Conservation (phyloP, 2,329 filamentous ascomycete genomes). For the Ophiostoma australiae region DNA sequence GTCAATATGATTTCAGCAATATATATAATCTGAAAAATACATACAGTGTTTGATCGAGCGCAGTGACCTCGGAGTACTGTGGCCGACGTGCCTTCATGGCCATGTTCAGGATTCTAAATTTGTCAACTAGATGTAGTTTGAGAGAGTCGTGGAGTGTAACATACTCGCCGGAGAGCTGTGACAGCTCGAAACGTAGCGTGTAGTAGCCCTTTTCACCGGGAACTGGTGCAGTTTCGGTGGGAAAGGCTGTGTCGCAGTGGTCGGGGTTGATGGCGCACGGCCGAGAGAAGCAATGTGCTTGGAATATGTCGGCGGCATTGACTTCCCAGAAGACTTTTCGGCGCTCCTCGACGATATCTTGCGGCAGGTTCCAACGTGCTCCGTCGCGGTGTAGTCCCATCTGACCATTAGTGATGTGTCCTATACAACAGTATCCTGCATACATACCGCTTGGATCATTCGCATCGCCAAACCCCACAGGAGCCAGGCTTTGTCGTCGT, state of each 20-base stretch:
- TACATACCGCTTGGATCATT: slow-evolving; percentile 17
- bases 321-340: slow-evolving; percentile 23
- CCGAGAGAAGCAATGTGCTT: slow-evolving; percentile 21
- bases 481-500: slow-evolving; percentile 19
- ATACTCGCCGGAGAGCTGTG: background rate
- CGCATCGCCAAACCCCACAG: slow-evolving; percentile 20
- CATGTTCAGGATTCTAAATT: slow-evolving; percentile 19
- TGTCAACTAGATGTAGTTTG: background rate
- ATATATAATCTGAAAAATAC: background rate
- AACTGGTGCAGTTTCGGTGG: background rate
- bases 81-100: slow-evolving; percentile 20
- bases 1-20: background rate
- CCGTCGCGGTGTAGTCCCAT: background rate
- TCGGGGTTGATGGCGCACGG: slow-evolving; percentile 20
- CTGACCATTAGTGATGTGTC: background rate
- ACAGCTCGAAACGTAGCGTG: background rate
- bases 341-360: slow-evolving; percentile 1
- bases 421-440: background rate
- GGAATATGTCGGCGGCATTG: slow-evolving; percentile 21
- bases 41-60: background rate
- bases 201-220: slow-evolving; percentile 2
- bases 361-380: background rate
- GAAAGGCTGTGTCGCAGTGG: slow-evolving; percentile 20
- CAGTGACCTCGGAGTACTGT: slow-evolving; percentile 12
- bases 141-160: background rate